Conservation (phyloP, 768 basidiomycete genomes). For the Podaxis sp. region DNA sequence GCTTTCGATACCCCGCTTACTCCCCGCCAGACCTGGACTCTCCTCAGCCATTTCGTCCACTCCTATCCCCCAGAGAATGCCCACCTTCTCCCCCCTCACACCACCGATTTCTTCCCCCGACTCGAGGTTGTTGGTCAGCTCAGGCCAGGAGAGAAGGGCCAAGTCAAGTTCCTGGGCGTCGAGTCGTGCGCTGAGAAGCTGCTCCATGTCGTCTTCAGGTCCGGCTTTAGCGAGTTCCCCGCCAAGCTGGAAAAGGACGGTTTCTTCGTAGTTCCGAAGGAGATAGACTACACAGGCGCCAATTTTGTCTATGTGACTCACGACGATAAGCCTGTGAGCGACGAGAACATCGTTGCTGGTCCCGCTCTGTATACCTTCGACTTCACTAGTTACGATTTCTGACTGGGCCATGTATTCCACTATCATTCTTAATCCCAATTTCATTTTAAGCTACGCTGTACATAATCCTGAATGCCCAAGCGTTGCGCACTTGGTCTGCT, state of each 20-base stretch:
- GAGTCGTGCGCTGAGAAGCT: not conserved
- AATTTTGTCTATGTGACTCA: slow-evolving; percentile 39
- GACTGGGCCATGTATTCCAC: not conserved
- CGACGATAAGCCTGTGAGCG: slow-evolving; percentile 23
- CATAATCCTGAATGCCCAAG: slow-evolving; percentile 23
- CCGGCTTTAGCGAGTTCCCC: slow-evolving; percentile 12
- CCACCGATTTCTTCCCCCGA: slow-evolving; percentile 21
- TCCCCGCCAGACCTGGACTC: slow-evolving; percentile 34
- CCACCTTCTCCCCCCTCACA: slow-evolving; percentile 30
- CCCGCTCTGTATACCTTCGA: slow-evolving; percentile 42
- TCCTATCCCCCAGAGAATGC: slow-evolving; percentile 50
- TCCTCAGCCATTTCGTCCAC: slow-evolving; percentile 41
- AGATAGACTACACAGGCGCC: slow-evolving; percentile 34
- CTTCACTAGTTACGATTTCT: slow-evolving; percentile 19
- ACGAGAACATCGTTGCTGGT: slow-evolving; percentile 53
- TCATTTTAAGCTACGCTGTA: slow-evolving; percentile 9
- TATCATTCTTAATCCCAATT: not conserved
- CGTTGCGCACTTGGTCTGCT: slow-evolving; percentile 15
- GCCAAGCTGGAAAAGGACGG: slow-evolving; percentile 16
- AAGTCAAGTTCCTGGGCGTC: not conserved
- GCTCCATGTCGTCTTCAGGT: slow-evolving; percentile 2
- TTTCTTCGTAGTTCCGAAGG: slow-evolving; percentile 33
- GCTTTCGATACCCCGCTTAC: slow-evolving; percentile 49
- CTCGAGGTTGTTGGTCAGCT: slow-evolving; percentile 18
- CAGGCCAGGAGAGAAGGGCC: slow-evolving; percentile 15